Conservation (phyloP, 2,329 filamentous ascomycete species). For the Penicillium capsulatum region DNA sequence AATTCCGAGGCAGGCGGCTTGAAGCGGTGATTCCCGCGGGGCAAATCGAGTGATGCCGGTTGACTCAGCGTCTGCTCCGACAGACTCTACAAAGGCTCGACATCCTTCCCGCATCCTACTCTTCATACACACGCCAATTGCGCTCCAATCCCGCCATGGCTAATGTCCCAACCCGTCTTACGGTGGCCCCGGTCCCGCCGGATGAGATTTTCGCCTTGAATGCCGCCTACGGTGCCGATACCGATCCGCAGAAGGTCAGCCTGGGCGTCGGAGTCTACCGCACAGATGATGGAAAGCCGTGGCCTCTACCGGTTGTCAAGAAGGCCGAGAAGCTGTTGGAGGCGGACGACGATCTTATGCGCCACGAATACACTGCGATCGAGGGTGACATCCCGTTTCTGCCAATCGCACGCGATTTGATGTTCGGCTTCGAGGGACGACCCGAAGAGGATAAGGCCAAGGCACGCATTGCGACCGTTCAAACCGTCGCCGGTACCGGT, state of each 20-base stretch:
- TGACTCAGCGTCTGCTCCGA: slow-evolving; percentile 20
- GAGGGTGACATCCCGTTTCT: slow-evolving; percentile 80
- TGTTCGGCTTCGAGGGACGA: slow-evolving; percentile 62
- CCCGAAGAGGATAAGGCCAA: slow-evolving; percentile 34
- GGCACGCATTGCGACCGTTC: slow-evolving; percentile 62
- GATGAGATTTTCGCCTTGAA: slow-evolving; percentile 89
- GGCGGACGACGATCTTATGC: slow-evolving; percentile 76
- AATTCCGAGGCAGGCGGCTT: slow-evolving; percentile 6
- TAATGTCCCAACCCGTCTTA: slow-evolving; percentile 36
- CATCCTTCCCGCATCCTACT: slow-evolving; percentile 4
- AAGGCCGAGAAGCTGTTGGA: slow-evolving; percentile 71
- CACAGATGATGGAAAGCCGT: slow-evolving; percentile 91
- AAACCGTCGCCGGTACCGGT: slow-evolving; percentile 94
- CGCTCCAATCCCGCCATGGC: slow-evolving; percentile 23
- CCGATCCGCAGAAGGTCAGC: slow-evolving; percentile 72
- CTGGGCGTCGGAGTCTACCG: slow-evolving; percentile 87
- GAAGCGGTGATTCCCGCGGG: slow-evolving; percentile 25
- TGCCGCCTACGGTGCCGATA: slow-evolving; percentile 75
- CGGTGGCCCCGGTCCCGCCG: slow-evolving; percentile 75
- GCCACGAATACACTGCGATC: slow-evolving; percentile 97
- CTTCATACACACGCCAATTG: slow-evolving; percentile 2
- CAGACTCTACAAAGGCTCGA: slow-evolving; percentile 3
- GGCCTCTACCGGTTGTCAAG: slow-evolving; percentile 88
- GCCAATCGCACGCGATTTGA: slow-evolving; percentile 78
- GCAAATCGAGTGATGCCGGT: slow-evolving; percentile 32